Conservation (phyloP, 2,329 filamentous ascomycete species). For the Sporothrix brunneoviolacea region DNA sequence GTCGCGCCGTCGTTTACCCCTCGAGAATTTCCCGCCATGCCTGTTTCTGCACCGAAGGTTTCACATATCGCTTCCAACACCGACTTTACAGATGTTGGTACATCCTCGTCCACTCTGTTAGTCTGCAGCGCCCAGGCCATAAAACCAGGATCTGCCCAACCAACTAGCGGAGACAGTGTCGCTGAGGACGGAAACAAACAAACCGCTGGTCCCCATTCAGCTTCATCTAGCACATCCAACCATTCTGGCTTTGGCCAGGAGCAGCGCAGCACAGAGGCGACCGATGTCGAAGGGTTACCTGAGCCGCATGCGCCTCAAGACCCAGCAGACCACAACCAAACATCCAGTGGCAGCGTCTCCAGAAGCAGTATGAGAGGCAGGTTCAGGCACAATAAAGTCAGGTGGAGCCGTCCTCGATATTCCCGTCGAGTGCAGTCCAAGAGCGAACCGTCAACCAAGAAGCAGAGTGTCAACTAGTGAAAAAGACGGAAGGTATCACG, state of each 20-base stretch:
- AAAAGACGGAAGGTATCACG: not conserved
- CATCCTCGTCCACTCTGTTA: not conserved
- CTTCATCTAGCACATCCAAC: not conserved
- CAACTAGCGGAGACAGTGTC: conserved; percentile 3
- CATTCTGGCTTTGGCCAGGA: conserved; percentile 4
- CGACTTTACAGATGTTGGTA: not conserved
- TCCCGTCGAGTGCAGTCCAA: conserved; percentile 41
- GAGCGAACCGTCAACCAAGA: conserved; percentile 30
- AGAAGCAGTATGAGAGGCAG: conserved; percentile 11
- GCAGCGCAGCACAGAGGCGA: conserved; percentile 15
- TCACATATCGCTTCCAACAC: conserved; percentile 3
- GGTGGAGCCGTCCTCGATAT: conserved; percentile 26
- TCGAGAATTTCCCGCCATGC: conserved; percentile 25
- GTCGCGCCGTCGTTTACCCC: conserved; percentile 50
- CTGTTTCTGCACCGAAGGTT: not conserved
- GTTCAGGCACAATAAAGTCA: conserved; percentile 13
- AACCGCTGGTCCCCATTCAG: not conserved
- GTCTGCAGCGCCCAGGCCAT: too few relatives aligned
- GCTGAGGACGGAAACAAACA: conserved; percentile 3
- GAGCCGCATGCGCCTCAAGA: not conserved
- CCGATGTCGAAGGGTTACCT: conserved; percentile 4
- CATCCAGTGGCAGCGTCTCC: not conserved
- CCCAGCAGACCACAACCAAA: not conserved
- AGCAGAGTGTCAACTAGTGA: not conserved
- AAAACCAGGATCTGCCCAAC: not conserved